These are phyloP conservation scores for Yamadazyma paraphyllophila DNA, from an alignment of 805 yeast genomes.

Conservation along the genomic window DNA sequence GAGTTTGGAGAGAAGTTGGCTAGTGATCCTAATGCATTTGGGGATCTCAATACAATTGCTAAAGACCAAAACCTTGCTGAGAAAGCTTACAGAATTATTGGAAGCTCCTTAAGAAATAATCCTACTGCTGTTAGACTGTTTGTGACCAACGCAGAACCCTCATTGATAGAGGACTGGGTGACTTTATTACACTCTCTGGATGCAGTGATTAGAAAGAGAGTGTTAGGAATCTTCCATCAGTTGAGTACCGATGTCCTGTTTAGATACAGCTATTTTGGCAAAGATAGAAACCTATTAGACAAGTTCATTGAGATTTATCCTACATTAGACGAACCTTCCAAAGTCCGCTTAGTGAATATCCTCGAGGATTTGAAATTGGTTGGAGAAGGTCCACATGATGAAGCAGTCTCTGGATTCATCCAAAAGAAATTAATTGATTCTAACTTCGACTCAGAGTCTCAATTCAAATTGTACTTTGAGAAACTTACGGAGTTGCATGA, in stretches of 20 bases:
- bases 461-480: conserved; percentile 41
- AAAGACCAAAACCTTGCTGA: conserved; percentile 33
- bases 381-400: conserved; percentile 22
- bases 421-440: conserved; percentile 31
- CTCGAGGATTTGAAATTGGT: conserved; percentile 42
- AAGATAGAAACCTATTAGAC: conserved; percentile 20
- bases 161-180: conserved; percentile 13
- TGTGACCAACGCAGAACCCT: conserved; percentile 18
- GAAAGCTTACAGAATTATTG: conserved; percentile 55
- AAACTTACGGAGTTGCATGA: conserved; percentile 34
- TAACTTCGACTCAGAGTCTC: conserved; percentile 25
- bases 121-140: conserved; percentile 52
- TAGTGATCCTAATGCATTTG: conserved; percentile 29
- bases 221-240: conserved; percentile 52
- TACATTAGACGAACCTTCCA: conserved; percentile 25
- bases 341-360: conserved; percentile 43
- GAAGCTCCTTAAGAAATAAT: conserved; percentile 73
- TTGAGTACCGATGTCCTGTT: conserved; percentile 38
- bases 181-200: conserved; percentile 15
- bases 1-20: conserved; percentile 57
- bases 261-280: conserved; percentile 23
- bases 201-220: conserved; percentile 42
- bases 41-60: conserved; percentile 26
- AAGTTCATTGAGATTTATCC: conserved; percentile 28
- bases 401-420: conserved; percentile 29